Base-by-base conservation (phyloP, 805 yeast genomes). In the Barnettozyma vustinii region DNA sequence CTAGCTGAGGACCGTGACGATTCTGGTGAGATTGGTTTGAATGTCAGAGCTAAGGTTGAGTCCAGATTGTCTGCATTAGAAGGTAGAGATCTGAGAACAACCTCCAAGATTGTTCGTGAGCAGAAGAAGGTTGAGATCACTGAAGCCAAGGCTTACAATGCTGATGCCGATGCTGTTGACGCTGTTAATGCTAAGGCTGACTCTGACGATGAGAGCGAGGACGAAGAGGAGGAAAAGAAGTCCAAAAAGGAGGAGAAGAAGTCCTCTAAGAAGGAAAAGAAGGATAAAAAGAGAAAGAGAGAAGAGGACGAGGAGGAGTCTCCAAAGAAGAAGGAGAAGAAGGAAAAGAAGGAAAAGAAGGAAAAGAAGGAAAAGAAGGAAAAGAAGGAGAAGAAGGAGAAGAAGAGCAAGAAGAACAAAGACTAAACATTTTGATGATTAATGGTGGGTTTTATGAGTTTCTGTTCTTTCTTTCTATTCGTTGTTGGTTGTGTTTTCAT, bases 1-100 rank as follows among this genome's bases (percentile, higher is more conserved):
- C 76, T 94, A 53, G 85, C 97, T 56, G 99, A 94, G 75, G 98
- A 94, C 62, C 83, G 97, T 71, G 96, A 89, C 60, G 98, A 94
- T 64, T 80, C 88, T 54, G 97, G 97, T 56, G 96, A 91, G 60
- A 78, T 91, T 63, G 99, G 99, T 64, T 76, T 88, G 59, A 85
- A 83, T 58, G 92, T 87, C 58, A 84, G 99, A 74, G 82, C 88
- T 58, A 90, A 89, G 77, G 92, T 94, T 61, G 99, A 94, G 74
- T 79, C 88, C 51, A 85, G 99, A 75, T 81, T 94, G 61, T 87
- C 96, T 67, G 87, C 91, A 52, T 77, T 94, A 59, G 99, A 94
- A 74, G 99, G 99, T 59, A 88, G 96, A 72, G 98, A 94, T 69
- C 72, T 91, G 66, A 84, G 96, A 75, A 84, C 96, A 39, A 83